Evolutionary conservation across 768 basidiomycete genomes (phyloP).

Genomic region (Clathrus columnatus): DNA sequence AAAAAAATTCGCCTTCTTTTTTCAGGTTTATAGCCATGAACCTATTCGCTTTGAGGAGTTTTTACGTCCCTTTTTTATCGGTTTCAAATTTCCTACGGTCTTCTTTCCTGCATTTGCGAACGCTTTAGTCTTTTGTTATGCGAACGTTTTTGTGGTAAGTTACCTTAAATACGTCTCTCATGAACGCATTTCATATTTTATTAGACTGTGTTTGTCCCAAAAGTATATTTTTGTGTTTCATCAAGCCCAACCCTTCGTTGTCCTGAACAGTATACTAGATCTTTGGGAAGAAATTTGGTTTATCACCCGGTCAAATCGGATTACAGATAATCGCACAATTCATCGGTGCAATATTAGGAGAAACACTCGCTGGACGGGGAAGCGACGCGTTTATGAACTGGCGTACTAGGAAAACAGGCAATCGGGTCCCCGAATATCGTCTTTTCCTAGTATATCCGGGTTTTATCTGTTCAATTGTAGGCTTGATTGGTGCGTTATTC

Average conservation of each 20-base stretch:
- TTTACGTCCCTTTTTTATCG: background rate
- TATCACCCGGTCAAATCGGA: constrained; percentile 17
- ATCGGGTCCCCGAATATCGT: constrained; percentile 15
- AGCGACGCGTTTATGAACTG: constrained; percentile 16
- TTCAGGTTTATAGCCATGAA: background rate
- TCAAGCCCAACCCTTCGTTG: background rate
- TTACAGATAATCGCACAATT: constrained; percentile 16
- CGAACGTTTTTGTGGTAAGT: background rate
- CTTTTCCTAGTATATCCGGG: constrained; percentile 16
- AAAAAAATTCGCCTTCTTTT: too few species aligned
- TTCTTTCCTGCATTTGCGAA: background rate
- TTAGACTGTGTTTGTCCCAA: constrained; percentile 1
- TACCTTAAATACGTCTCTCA: background rate
- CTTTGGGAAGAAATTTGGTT: constrained; percentile 14
- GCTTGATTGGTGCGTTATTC: constrained; percentile 5
- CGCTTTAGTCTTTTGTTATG: background rate
- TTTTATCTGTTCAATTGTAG: constrained; percentile 13
- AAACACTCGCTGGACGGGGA: constrained; percentile 16
- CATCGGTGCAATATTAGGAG: constrained; percentile 17
- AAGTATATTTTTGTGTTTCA: background rate
- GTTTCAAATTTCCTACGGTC: background rate
- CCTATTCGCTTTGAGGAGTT: background rate
- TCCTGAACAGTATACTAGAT: constrained; percentile 3
- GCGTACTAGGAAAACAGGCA: constrained; percentile 14
- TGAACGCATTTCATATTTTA: background rate